Evolutionary conservation across 805 yeast genomes (phyloP).

Genomic region (Yarrowia deformans): DNA sequence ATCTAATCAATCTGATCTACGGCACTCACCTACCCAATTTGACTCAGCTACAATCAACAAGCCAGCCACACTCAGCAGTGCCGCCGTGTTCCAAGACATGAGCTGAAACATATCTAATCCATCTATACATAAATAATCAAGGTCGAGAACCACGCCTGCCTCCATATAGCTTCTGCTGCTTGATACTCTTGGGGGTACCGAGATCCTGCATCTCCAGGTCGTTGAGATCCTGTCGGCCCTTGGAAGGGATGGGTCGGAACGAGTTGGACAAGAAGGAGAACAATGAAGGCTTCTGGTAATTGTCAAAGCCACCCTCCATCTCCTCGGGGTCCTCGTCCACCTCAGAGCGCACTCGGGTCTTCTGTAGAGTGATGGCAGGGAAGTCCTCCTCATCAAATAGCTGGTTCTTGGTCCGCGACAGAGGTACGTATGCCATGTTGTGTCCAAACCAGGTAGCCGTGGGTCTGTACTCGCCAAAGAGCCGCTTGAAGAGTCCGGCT

Average conservation of each 20-base stretch:
- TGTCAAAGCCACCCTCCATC: conserved; percentile 20
- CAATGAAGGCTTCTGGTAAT: conserved; percentile 22
- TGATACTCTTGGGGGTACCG: conserved; percentile 33
- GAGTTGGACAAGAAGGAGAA: conserved; percentile 28
- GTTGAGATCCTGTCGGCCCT: conserved; percentile 22
- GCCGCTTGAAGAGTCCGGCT: conserved; percentile 23
- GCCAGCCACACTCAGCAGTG: no score
- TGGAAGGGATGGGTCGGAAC: conserved; percentile 22
- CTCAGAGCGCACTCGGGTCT: not conserved
- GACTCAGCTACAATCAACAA: no score
- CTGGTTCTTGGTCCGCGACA: conserved; percentile 22
- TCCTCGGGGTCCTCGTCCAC: conserved; percentile 11
- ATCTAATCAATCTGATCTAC: conserved; percentile 8
- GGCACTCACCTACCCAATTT: not conserved
- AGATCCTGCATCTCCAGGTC: conserved; percentile 35
- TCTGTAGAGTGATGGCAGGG: conserved; percentile 21
- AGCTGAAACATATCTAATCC: not conserved
- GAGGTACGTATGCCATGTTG: conserved; percentile 30
- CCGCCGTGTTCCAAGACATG: no score
- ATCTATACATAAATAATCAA: conserved; percentile 28
- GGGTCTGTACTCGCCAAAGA: conserved; percentile 31
- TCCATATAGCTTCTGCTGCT: conserved; percentile 30
- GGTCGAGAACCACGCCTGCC: conserved; percentile 21
- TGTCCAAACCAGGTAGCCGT: conserved; percentile 26
- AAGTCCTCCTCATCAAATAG: conserved; percentile 32